These are phyloP conservation scores for Adiantum capillusveneris DNA, from an alignment of 75 land plant genomes.

Conservation along the genomic window DNA sequence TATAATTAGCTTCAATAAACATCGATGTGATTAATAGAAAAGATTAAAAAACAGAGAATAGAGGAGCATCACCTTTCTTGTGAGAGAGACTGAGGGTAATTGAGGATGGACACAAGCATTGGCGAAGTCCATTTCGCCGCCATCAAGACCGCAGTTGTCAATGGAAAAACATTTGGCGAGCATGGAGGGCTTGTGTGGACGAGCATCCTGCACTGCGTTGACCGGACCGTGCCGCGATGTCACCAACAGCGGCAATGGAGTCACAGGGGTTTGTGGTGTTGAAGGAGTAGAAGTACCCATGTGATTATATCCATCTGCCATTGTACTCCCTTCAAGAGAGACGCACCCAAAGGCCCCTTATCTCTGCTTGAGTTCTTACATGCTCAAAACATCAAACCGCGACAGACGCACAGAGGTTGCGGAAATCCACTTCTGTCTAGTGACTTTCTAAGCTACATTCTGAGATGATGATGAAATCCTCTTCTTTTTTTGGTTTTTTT, in stretches of 20 bases:
- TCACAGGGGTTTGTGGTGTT: slow-evolving; percentile 50
- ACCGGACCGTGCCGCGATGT: slow-evolving; percentile 32
- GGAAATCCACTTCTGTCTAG: slow-evolving; percentile 1
- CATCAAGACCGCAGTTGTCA: slow-evolving; percentile 9
- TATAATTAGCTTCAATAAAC: too few relatives aligned
- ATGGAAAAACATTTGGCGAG: slow-evolving; percentile 24
- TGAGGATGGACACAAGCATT: slow-evolving; percentile 20
- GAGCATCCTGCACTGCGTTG: slow-evolving; percentile 32
- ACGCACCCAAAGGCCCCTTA: slow-evolving; percentile 2
- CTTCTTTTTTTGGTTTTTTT: background rate
- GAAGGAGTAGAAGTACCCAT: slow-evolving; percentile 9
- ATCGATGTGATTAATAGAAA: slow-evolving; percentile 17
- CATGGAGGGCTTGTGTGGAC: slow-evolving; percentile 18
- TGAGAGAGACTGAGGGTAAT: slow-evolving; percentile 49
- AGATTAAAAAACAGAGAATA: slow-evolving; percentile 17
- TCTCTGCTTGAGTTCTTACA: too few relatives aligned
- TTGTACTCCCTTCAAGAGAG: slow-evolving; percentile 1
- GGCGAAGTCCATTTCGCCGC: slow-evolving; percentile 21
- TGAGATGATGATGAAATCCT: slow-evolving; percentile 12
- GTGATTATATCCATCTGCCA: background rate
- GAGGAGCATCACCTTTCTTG: slow-evolving; percentile 39
- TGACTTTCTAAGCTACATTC: background rate
- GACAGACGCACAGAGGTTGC: background rate
- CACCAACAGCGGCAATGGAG: slow-evolving; percentile 43
- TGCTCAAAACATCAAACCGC: too few relatives aligned